Evolutionary conservation across 129 eudicot species (phyloP), one percentile per base, ranked within the genome.

Genomic region (Centella asiatica): DNA sequence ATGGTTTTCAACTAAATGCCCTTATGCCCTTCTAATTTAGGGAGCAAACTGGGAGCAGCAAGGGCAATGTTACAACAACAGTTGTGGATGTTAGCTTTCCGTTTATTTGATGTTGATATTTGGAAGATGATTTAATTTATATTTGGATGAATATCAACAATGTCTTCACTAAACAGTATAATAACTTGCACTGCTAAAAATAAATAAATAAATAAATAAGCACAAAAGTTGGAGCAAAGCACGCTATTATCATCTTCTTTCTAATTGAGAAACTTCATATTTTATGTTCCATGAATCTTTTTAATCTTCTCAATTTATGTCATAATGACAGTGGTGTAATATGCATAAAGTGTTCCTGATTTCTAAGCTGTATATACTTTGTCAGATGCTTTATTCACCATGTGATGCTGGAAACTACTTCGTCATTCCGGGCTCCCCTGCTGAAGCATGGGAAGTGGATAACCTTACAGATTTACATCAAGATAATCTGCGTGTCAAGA

Each of bases 321-420:
- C 29, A 34, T 33, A 58, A 58, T 1, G 4, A 34, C 15, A 22
- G 28, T 18, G 25, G 2, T n/a, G 8, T n/a, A 24, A 34, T 19
- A 33, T 58, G 44, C 29, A 34, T 20, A 40, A 23, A 19, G 18
- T 58, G 31, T 34, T 57, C 8, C 46, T 57, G 22, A 57, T 17
- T 57, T 57, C 46, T 33, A 42, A 40, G n/a, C 19, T 3, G 19
- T 18, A 12, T 46, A n/a, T 58, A 57, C 3, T 61, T 32, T 58
- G 39, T 75, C 77, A 90, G 99, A 82, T 93, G 72, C 70, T 80
- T 46, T 93, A 93, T 74, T 87, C 99, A 50, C 59, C 78, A 37
- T 78, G 72, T 70, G 99, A 93, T 74, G 68, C 90, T 31, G 99
- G 96, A 78, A 87, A 93, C 79, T 93, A 75, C 89, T 80, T 77